phyloP scores from a whole-genome alignment of 768 basidiomycete species.

The Sarcomyxa edulis region DNA sequence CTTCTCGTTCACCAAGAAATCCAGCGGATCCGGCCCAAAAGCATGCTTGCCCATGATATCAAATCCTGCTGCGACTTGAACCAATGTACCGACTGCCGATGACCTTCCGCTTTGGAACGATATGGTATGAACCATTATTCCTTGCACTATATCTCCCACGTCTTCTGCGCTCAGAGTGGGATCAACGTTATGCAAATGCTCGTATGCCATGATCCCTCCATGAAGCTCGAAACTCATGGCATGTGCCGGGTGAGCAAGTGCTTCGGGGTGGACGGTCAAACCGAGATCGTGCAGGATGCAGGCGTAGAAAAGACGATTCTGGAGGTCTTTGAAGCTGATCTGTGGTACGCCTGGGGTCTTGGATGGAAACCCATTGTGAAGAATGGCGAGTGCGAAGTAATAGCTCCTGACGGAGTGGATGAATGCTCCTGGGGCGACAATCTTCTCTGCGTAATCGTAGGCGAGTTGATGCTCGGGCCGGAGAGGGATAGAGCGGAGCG shows the following conservation, averaged over 20 bases:
- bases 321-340: conserved; percentile 10
- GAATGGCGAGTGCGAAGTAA: conserved; percentile 12
- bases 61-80: conserved; percentile 10
- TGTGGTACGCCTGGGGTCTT: conserved; percentile 11
- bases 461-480: conserved; percentile 8
- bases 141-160: conserved; percentile 15
- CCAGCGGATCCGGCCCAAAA: conserved; percentile 7
- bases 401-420: conserved; percentile 12
- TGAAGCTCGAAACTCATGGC: conserved; percentile 13
- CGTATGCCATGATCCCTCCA: conserved; percentile 13
- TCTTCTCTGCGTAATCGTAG: conserved; percentile 9
- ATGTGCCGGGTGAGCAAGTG: conserved; percentile 8
- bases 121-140: conserved; percentile 15
- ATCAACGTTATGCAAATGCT: conserved; percentile 8
- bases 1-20: conserved; percentile 7
- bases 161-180: conserved; percentile 6
- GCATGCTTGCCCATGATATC: conserved; percentile 13
- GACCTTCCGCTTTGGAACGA: conserved; percentile 11
- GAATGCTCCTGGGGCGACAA: conserved; percentile 8
- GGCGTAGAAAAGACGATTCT: conserved; percentile 9
- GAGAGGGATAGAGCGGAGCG: conserved; percentile 4
- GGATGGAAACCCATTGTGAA: conserved; percentile 13
- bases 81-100: conserved; percentile 11
- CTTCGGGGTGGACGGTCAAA: conserved; percentile 4
- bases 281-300: conserved; percentile 12